Evolutionary conservation across 139 green algal genomes (phyloP).

Genomic region (Coelastrella sp.): DNA sequence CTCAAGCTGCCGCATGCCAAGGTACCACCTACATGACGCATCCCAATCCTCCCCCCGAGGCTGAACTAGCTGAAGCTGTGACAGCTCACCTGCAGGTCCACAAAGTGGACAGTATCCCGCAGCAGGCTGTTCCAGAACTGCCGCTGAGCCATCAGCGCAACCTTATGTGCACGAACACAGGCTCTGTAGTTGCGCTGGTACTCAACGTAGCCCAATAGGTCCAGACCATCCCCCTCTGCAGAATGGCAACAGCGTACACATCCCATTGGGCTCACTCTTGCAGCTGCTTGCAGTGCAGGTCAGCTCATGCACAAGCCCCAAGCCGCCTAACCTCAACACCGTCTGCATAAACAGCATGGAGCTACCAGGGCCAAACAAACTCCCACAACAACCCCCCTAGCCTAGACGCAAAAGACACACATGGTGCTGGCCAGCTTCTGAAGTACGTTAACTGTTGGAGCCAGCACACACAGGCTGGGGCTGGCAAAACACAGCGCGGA

Average conservation of each 20-base stretch:
- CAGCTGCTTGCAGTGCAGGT: too few species aligned
- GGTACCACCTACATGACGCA: not conserved
- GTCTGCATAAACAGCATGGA: too few species aligned
- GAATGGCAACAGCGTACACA: not conserved
- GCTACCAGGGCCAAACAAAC: too few species aligned
- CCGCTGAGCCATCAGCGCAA: constrained; percentile 51
- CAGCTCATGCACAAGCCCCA: too few species aligned
- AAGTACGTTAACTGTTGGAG: too few species aligned
- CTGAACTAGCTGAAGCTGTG: not conserved
- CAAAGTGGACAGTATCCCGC: constrained; percentile 57
- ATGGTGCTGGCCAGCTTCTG: too few species aligned
- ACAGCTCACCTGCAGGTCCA: constrained; percentile 32
- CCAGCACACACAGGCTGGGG: too few species aligned
- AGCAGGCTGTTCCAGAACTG: constrained; percentile 60
- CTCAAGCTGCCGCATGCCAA: not conserved
- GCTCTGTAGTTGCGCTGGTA: constrained; percentile 44
- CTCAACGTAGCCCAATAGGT: constrained; percentile 60
- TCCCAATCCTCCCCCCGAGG: not conserved
- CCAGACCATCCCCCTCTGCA: constrained; percentile 8
- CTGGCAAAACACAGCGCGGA: too few species aligned
- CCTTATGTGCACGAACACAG: constrained; percentile 53
- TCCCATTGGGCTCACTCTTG: not conserved
- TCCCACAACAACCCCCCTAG: too few species aligned
- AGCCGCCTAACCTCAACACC: too few species aligned
- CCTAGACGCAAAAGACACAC: too few species aligned